These are phyloP conservation scores for Phyllosticta citrichinensis DNA, from an alignment of 2,329 filamentous ascomycete species.

Conservation along the genomic window DNA sequence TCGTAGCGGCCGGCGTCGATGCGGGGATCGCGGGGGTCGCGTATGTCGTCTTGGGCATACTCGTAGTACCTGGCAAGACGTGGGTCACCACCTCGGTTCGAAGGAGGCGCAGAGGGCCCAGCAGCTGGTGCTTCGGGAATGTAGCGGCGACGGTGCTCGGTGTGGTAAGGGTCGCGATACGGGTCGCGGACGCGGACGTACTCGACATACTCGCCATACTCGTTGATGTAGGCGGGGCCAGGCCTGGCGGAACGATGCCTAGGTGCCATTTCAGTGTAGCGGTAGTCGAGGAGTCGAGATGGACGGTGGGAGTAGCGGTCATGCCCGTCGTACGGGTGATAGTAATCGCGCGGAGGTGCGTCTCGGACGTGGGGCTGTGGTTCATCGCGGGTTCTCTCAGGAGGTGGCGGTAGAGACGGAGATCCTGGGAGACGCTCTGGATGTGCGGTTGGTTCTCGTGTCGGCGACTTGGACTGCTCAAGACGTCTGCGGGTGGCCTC, in stretches of 20 bases:
- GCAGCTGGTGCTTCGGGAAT: slow-evolving; percentile 26
- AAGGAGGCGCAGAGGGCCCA: slow-evolving; percentile 47
- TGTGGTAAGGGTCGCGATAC: not conserved
- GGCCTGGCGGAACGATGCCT: not conserved
- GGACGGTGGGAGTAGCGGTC: slow-evolving; percentile 5
- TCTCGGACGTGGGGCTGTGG: not conserved
- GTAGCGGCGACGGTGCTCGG: not conserved
- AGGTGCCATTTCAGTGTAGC: not conserved
- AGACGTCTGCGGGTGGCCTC: slow-evolving; percentile 8
- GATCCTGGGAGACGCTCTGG: slow-evolving; percentile 3
- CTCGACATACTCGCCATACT: slow-evolving; percentile 9
- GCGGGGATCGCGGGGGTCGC: not conserved
- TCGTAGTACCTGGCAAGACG: not conserved
- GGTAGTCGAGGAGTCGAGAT: not conserved
- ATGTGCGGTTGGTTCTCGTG: not conserved
- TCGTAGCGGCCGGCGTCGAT: not conserved
- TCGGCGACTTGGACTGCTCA: slow-evolving; percentile 6
- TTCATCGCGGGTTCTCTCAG: not conserved
- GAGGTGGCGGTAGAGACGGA: not conserved
- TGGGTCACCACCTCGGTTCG: not conserved
- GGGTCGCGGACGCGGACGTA: slow-evolving; percentile 9
- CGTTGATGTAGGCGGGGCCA: slow-evolving; percentile 4
- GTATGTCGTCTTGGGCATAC: not conserved
- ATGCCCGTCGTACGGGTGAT: not conserved
- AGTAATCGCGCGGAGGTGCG: slow-evolving; percentile 2